Conservation (phyloP, 352 stramenopile genomes). For the Peronospora tabacina region DNA sequence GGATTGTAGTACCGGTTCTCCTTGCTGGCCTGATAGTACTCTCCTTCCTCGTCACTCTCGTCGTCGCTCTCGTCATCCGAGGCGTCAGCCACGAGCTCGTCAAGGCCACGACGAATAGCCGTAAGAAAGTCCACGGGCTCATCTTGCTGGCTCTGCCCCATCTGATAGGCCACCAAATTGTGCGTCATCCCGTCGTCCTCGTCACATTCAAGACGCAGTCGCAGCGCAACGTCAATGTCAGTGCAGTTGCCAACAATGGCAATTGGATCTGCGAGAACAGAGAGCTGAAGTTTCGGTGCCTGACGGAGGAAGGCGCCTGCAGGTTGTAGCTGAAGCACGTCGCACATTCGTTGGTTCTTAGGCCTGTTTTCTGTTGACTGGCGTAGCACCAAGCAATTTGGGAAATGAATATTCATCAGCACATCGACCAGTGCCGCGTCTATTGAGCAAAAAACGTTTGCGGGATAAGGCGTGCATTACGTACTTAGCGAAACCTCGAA, state of each 20-base stretch:
- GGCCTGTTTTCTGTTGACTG: constrained; percentile 10
- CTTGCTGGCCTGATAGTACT: constrained; percentile 30
- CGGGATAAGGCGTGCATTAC: constrained; percentile 7
- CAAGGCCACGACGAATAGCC: constrained; percentile 29
- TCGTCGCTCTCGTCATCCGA: constrained; percentile 21
- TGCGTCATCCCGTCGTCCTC: constrained; percentile 1
- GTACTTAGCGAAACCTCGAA: constrained; percentile 6
- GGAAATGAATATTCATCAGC: constrained; percentile 13
- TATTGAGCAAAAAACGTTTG: constrained; percentile 12
- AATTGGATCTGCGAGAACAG: constrained; percentile 10
- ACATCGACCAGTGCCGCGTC: constrained; percentile 11
- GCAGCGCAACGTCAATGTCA: constrained; percentile 25
- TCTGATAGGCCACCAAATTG: not conserved
- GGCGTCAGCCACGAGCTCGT: constrained; percentile 17
- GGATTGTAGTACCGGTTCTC: constrained; percentile 37
- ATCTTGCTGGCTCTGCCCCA: constrained; percentile 10
- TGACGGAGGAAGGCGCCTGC: constrained; percentile 31
- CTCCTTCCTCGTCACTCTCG: constrained; percentile 21
- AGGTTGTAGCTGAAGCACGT: constrained; percentile 27
- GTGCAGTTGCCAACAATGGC: constrained; percentile 20
- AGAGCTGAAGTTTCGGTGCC: constrained; percentile 1
- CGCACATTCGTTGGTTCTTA: constrained; percentile 15
- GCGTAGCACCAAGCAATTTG: constrained; percentile 18
- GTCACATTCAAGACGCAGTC: constrained; percentile 10
- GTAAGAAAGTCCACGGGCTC: constrained; percentile 27